These are phyloP conservation scores for Fomes fomentarius DNA, from an alignment of 1,284 basidiomycete genomes.

Conservation along the genomic window DNA sequence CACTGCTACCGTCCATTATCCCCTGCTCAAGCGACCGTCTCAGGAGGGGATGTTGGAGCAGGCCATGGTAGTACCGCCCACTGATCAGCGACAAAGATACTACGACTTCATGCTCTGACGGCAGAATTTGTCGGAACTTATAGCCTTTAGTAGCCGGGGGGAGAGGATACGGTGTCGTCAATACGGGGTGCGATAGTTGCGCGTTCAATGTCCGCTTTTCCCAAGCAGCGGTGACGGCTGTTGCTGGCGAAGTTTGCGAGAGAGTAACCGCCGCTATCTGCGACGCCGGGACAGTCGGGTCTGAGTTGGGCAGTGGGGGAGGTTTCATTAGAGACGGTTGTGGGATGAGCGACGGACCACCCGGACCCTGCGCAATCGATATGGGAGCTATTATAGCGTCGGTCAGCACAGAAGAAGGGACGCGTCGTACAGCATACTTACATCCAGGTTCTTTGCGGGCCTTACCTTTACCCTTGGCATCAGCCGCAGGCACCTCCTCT, in stretches of 20 bases:
- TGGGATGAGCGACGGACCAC: slow-evolving; percentile 27
- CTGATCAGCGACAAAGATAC: slow-evolving; percentile 67
- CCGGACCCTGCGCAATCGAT: slow-evolving; percentile 2
- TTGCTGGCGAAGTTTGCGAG: slow-evolving; percentile 17
- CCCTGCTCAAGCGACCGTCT: slow-evolving; percentile 43
- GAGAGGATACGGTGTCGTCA: slow-evolving; percentile 46
- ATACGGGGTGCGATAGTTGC: slow-evolving; percentile 43
- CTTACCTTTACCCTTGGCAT: slow-evolving; percentile 29
- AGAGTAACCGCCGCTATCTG: slow-evolving; percentile 20
- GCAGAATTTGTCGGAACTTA: slow-evolving; percentile 69
- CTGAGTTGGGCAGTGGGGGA: slow-evolving; percentile 34
- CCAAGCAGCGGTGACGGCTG: slow-evolving; percentile 6
- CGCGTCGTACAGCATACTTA: too few species aligned
- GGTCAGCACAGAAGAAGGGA: background rate
- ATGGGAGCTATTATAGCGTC: background rate
- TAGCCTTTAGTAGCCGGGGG: slow-evolving; percentile 67
- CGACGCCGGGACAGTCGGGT: slow-evolving; percentile 27
- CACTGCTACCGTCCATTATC: slow-evolving; percentile 38
- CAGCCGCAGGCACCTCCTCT: slow-evolving; percentile 32
- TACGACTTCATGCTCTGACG: slow-evolving; percentile 63
- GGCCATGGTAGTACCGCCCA: slow-evolving; percentile 74
- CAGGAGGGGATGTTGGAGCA: slow-evolving; percentile 65
- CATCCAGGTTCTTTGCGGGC: slow-evolving; percentile 2
- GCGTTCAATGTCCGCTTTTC: slow-evolving; percentile 28
- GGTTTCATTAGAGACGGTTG: slow-evolving; percentile 37